Conservation (phyloP, 2,329 filamentous ascomycete species). For the Juglanconis oblonga region DNA sequence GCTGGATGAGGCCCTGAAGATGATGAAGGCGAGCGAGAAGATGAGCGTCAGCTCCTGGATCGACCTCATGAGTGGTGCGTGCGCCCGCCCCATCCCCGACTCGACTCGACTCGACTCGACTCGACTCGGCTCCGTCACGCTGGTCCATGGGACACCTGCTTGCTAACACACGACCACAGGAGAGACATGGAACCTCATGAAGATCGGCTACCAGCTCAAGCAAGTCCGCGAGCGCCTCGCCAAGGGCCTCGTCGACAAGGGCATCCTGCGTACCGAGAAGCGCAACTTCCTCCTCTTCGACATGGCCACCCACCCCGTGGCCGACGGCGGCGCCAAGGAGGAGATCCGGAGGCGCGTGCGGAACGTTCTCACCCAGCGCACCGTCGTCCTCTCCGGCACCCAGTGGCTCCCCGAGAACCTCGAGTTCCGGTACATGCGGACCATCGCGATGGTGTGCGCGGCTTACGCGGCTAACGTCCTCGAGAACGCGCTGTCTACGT, state of each 20-base stretch:
- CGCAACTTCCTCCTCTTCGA: conserved; percentile 99
- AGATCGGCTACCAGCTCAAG: conserved; percentile 99
- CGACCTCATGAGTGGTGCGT: conserved; percentile 93
- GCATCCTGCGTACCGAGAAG: conserved; percentile 97
- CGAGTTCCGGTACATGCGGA: conserved; percentile 90
- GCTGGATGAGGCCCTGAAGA: conserved; percentile 95
- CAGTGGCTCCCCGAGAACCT: conserved; percentile 92
- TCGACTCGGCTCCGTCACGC: conserved; percentile 1
- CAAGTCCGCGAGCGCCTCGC: conserved; percentile 96
- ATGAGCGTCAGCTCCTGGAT: conserved; percentile 99
- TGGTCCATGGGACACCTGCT: neutral
- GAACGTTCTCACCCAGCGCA: conserved; percentile 89
- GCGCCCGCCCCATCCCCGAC: neutral
- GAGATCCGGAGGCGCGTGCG: conserved; percentile 92
- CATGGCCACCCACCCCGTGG: conserved; percentile 98
- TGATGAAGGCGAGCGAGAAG: conserved; percentile 99
- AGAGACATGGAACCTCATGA: conserved; percentile 99
- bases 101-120: neutral
- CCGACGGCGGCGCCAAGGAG: conserved; percentile 94
- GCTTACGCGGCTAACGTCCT: conserved; percentile 97
- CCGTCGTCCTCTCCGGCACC: conserved; percentile 80
- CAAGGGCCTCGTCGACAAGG: conserved; percentile 97
- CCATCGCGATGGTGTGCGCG: conserved; percentile 93
- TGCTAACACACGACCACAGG: conserved; percentile 49
- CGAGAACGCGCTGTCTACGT: conserved; percentile 91